Percentiles rank a stretch among this genome's conserved stretches.
phyloP scores from a whole-genome alignment of 179 eudicot genomes.

The Beta lomatogona region DNA sequence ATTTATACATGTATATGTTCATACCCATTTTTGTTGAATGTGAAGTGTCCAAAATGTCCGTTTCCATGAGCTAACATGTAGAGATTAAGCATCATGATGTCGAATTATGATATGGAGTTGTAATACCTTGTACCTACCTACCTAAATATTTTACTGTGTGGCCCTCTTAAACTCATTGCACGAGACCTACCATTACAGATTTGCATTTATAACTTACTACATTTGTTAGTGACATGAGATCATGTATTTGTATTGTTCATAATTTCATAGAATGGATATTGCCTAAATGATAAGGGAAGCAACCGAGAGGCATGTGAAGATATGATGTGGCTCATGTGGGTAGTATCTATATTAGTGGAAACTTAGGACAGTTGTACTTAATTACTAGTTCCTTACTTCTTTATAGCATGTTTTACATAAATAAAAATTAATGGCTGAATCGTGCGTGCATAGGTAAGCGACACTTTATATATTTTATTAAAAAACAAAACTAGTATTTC shows the following conservation, averaged over 20 bases:
- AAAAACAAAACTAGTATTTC: not conserved
- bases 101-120: not conserved
- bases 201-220: slow-evolving; percentile 9
- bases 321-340: not conserved
- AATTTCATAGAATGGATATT: not conserved
- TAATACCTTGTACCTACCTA: slow-evolving; percentile 1
- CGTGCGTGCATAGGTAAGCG: slow-evolving; percentile 13
- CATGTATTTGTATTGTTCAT: slow-evolving; percentile 15
- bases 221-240: slow-evolving; percentile 11
- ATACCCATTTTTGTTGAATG: not conserved
- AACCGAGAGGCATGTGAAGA: not conserved
- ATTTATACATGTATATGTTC: not conserved
- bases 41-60: not conserved
- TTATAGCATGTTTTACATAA: not conserved
- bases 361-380: slow-evolving; percentile 1
- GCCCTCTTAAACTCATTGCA: slow-evolving; percentile 19
- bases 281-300: slow-evolving; percentile 8
- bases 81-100: not conserved
- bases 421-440: not conserved
- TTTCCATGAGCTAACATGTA: not conserved
- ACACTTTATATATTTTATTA: not conserved
- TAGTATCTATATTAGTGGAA: not conserved
- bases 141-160: slow-evolving; percentile 11
- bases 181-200: slow-evolving; percentile 1
- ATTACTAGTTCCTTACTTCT: not conserved